A percentile compares a stretch with the other conserved stretches of the same genome.
Conservation (phyloP, 495 filamentous ascomycete species). For the Aspergillus conjunctus region DNA sequence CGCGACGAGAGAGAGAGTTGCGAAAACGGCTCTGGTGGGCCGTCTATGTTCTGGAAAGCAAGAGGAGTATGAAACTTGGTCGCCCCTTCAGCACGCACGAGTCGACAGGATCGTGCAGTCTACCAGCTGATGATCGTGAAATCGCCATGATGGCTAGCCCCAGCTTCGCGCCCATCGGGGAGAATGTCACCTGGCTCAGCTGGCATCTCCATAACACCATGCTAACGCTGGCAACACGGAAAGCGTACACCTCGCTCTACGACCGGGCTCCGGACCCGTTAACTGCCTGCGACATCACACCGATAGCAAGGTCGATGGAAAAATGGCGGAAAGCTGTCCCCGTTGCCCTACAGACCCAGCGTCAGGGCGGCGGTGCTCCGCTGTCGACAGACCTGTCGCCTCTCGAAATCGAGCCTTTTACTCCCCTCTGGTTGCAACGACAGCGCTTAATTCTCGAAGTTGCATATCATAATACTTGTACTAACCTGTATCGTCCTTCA, state of each 20-base stretch:
- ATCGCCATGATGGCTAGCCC: slow-evolving; percentile 41
- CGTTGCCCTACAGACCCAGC: slow-evolving; percentile 35
- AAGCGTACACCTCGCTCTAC: slow-evolving; percentile 42
- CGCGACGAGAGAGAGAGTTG: slow-evolving; percentile 40
- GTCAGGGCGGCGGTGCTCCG: slow-evolving; percentile 35
- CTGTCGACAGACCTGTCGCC: slow-evolving; percentile 44
- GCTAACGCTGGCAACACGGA: slow-evolving; percentile 40
- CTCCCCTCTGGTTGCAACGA: slow-evolving; percentile 36
- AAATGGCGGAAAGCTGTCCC: slow-evolving; percentile 45
- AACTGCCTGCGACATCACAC: not conserved
- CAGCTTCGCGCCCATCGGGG: slow-evolving; percentile 37
- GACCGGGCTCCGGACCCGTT: slow-evolving; percentile 21
- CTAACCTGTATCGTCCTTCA: slow-evolving; percentile 31
- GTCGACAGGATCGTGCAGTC: slow-evolving; percentile 35
- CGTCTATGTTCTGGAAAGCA: slow-evolving; percentile 50
- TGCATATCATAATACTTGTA: slow-evolving; percentile 31
- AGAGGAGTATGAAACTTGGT: slow-evolving; percentile 54
- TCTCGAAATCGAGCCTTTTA: slow-evolving; percentile 43
- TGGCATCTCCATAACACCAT: slow-evolving; percentile 42
- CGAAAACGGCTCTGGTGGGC: slow-evolving; percentile 56
- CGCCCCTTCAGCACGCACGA: slow-evolving; percentile 45
- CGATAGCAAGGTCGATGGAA: slow-evolving; percentile 8
- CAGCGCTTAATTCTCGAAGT: slow-evolving; percentile 35
- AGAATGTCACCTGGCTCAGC: slow-evolving; percentile 43
- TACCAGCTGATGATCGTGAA: slow-evolving; percentile 43